Evolutionary conservation across 495 filamentous ascomycete species (phyloP), one percentile per base, ranked within the genome.

Genomic region (Penicillium arizonense): DNA sequence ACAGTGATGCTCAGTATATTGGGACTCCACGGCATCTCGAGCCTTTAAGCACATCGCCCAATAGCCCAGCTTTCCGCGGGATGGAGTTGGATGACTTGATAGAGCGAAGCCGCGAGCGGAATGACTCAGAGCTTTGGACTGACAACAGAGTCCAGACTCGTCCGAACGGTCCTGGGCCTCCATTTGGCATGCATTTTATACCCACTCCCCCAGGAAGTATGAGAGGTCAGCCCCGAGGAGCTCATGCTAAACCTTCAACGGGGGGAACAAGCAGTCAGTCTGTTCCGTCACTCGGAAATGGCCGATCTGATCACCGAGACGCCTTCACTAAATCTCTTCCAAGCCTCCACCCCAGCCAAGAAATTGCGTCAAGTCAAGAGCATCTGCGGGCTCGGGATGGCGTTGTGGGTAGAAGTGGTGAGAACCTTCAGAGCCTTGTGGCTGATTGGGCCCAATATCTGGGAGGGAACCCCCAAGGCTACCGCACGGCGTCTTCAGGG

Each of bases 1-100:
- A 78, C 47, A 77, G 74, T 36, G 75, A 78, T 59, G 75, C 75
- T 2, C 70, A 71, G 40, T 69, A 44, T 35, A 67, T 78, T 12
- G 41, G 58, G 8, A 74, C 65, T 13, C 72, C 73, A 14, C 59
- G 51, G 9, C 63, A 63, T 12, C 33, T 12, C 24, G 50, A 49
- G 4, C 45, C 48, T 11, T 35, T 56, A 5, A 41, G 7, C 5
- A 38, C 30, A 32, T 57, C 50, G 8, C 52, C 53, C 3, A 42
- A 42, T 12, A 36, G 34, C 34, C 55, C 46, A 34, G 32, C 36
- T 1, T 28, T 44, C 30, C 52, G 51, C 16, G 46, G 55, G 38
- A 47, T 52, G 46, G 57, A 47, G 12, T 37, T 63, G 16, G 59
- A 56, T 38, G 53, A 59, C 36, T 28, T 68, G 28, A 53, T 61